Evolutionary conservation across 345 rosid species (phyloP), one percentile per base, ranked within the genome.

Genomic region (Eucalyptus paniculata): DNA sequence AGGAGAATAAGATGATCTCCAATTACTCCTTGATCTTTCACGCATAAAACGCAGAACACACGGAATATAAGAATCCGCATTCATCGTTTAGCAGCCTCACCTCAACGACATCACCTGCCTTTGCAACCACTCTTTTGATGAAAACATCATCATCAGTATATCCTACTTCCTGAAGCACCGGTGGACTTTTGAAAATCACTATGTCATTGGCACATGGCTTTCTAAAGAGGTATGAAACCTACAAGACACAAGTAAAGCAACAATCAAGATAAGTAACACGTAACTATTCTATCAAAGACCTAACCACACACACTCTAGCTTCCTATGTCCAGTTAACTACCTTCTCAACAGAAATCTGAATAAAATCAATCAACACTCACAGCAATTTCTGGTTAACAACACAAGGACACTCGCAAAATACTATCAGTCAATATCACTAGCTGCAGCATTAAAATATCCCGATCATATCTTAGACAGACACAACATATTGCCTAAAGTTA

Each of bases 101-200:
- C 99, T 98, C 99, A 8, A 97, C 97, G n/a, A 90, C 81, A 86
- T 98, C 99, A 26, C 99, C 99, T 92, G 92, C 99, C 95, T 95
- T 96, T 10, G 99, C 99, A 88, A 98, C 95, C 56, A 98, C 88
- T 86, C 98, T 93, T 92, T 98, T 97, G 83, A 98, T 96, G 93
- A 98, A 98, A n/a, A 98, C 99, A 90, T 97, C 99, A 19, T 95
- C 94, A 90, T 97, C 97, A 0, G 97, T 97, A 91, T 97, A 97
- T 86, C 99, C 99, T 91, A 95, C 97, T 94, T 97, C 95, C 88
- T 97, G 99, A 89, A 98, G 99, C 67, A 94, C 97, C 3, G 99
- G 99, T 34, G 99, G 98, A 90, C 98, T 96, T 93, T 95, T 96
- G 91, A 98, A 98, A 89, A 98, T 97, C 54, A 98, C 98, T 83